Evolutionary conservation across 2,329 filamentous ascomycete genomes (phyloP).

Genomic region (Neurospora sp.): DNA sequence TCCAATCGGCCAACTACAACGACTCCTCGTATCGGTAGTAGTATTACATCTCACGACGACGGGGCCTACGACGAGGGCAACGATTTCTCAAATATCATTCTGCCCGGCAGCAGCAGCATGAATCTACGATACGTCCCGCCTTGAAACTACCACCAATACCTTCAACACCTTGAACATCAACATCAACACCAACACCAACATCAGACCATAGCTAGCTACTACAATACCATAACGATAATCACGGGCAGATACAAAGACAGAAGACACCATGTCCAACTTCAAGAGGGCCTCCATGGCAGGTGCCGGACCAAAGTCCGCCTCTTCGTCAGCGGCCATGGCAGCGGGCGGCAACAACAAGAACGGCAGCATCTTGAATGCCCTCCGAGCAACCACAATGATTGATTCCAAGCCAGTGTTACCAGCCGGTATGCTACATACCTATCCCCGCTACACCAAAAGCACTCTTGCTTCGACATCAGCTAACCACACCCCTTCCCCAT

Average conservation of each 20-base stretch:
- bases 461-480: neutral
- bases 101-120: neutral
- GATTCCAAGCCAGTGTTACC: constrained; percentile 70
- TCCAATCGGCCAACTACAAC: neutral
- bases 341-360: constrained; percentile 28
- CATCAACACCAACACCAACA: neutral
- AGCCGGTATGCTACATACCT: constrained; percentile 50
- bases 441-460: neutral
- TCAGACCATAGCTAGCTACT: neutral
- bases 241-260: neutral
- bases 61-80: neutral
- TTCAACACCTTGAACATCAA: neutral
- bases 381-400: constrained; percentile 74
- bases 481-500: neutral
- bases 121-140: neutral
- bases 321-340: constrained; percentile 13
- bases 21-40: neutral
- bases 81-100: neutral
- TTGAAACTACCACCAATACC: neutral
- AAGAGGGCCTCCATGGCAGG: constrained; percentile 24
- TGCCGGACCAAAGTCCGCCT: neutral
- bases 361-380: constrained; percentile 59
- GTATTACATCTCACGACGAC: neutral
- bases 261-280: constrained; percentile 31
- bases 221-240: neutral